A percentile compares a stretch with the other conserved stretches of the same genome.
These are phyloP conservation scores for Plasmodium cynomolgi DNA, from an alignment of 169 alveolate genomes.

Conservation along the genomic window DNA sequence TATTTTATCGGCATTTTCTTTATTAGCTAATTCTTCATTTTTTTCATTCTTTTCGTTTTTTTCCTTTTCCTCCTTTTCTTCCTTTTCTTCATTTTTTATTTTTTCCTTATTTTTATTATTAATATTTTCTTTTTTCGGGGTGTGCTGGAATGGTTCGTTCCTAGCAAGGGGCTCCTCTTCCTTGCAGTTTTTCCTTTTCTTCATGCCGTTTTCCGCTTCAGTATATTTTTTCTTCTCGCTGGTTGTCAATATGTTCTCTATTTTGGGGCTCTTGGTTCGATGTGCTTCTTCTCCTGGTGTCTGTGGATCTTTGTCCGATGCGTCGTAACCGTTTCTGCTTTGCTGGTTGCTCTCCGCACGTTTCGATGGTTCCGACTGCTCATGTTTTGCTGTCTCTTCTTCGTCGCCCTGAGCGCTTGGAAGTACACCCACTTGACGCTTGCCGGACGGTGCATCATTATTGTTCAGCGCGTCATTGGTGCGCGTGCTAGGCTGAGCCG, in stretches of 20 bases:
- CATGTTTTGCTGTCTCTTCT: not conserved
- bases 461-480: not conserved
- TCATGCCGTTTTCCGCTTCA: not conserved
- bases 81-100: slow-evolving; percentile 21
- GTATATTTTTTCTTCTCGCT: not conserved
- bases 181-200: not conserved
- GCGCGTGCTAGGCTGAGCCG: not conserved
- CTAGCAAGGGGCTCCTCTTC: not conserved
- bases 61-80: not conserved
- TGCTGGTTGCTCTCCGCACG: not conserved
- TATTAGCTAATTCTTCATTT: slow-evolving; percentile 51
- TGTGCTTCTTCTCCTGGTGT: not conserved
- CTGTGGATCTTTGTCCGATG: not conserved
- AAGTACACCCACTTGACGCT: not conserved
- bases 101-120: slow-evolving; percentile 77
- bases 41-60: slow-evolving; percentile 47
- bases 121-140: slow-evolving; percentile 77
- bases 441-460: not conserved
- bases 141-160: not conserved
- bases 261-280: not conserved
- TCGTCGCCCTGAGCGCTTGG: not conserved
- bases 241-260: not conserved
- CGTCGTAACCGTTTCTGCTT: not conserved
- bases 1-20: slow-evolving; percentile 40
- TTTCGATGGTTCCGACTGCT: not conserved